Conservation (phyloP, 2,329 filamentous ascomycete species). For the Phaeosphaeriaceae sp. region DNA sequence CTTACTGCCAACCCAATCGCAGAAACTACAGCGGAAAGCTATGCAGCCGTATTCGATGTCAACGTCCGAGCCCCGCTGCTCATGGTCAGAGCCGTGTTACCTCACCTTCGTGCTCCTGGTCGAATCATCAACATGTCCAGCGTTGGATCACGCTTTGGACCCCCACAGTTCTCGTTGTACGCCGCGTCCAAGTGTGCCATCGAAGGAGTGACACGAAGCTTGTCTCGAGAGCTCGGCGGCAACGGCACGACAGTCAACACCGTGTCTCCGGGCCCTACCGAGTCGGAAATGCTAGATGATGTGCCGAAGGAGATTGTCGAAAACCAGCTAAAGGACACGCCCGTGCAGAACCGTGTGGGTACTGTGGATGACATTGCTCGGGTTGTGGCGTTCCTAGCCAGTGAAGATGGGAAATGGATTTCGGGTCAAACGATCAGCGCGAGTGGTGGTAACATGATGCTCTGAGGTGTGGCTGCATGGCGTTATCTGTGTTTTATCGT, state of each 20-base stretch:
- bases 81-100: conserved; percentile 62
- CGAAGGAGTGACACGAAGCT: conserved; percentile 66
- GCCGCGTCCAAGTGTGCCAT: conserved; percentile 66
- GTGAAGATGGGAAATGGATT: conserved; percentile 52
- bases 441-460: conserved; percentile 57
- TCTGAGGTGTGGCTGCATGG: conserved; percentile 12
- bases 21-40: conserved; percentile 57
- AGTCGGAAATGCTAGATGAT: conserved; percentile 65
- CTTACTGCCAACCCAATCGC: conserved; percentile 33
- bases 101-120: conserved; percentile 56
- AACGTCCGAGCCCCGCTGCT: conserved; percentile 65
- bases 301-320: conserved; percentile 60
- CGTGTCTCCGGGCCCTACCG: conserved; percentile 66
- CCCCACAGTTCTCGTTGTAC: conserved; percentile 60
- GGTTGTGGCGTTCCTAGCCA: conserved; percentile 64
- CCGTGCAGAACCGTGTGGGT: conserved; percentile 61
- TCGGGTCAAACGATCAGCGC: conserved; percentile 65
- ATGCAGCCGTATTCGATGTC: conserved; percentile 62
- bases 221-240: conserved; percentile 66
- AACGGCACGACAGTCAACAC: conserved; percentile 68
- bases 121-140: conserved; percentile 69
- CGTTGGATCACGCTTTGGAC: conserved; percentile 59
- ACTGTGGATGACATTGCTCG: conserved; percentile 62
- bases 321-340: conserved; percentile 60
- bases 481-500: conserved; percentile 10